Percentiles rank a stretch among this genome's conserved stretches.
phyloP scores from a whole-genome alignment of 2,329 filamentous ascomycete genomes.

The Microdochium bolleyi region DNA sequence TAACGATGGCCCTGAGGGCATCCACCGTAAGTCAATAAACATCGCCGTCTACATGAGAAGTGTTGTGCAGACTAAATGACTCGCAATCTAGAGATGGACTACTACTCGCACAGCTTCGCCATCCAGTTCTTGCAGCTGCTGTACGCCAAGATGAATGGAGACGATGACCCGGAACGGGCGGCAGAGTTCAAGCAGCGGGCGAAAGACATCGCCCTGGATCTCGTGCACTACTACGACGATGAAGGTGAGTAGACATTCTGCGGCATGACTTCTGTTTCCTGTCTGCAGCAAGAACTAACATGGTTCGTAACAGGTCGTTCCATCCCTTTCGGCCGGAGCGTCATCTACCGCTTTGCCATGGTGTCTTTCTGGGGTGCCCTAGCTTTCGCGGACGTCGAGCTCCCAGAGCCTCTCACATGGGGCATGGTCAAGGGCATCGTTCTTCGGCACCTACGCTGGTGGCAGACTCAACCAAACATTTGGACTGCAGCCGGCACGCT shows the following conservation, averaged over 20 bases:
- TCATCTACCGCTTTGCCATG: conserved; percentile 81
- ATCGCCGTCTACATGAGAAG: not conserved
- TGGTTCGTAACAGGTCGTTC: no score
- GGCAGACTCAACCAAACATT: conserved; percentile 67
- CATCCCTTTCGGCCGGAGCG: conserved; percentile 69
- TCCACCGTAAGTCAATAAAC: conserved; percentile 46
- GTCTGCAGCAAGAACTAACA: no score
- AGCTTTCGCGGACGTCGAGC: conserved; percentile 66
- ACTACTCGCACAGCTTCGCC: conserved; percentile 75
- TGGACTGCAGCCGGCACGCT: conserved; percentile 69
- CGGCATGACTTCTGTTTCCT: no score
- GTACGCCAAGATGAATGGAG: conserved; percentile 63
- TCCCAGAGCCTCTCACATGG: conserved; percentile 66
- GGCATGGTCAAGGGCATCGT: conserved; percentile 72
- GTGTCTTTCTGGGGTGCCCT: conserved; percentile 76
- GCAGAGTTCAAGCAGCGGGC: conserved; percentile 64
- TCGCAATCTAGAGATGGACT: conserved; percentile 58
- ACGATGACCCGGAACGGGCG: conserved; percentile 57
- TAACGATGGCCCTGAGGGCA: conserved; percentile 70
- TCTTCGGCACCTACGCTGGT: conserved; percentile 69
- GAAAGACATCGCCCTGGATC: conserved; percentile 58
- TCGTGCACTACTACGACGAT: conserved; percentile 69
- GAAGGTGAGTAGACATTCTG: conserved; percentile 34
- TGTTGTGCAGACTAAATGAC: conserved; percentile 3
- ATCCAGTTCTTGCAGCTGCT: conserved; percentile 75